These are phyloP conservation scores for Xylaria acuta DNA, from an alignment of 495 filamentous ascomycete genomes.

Conservation along the genomic window DNA sequence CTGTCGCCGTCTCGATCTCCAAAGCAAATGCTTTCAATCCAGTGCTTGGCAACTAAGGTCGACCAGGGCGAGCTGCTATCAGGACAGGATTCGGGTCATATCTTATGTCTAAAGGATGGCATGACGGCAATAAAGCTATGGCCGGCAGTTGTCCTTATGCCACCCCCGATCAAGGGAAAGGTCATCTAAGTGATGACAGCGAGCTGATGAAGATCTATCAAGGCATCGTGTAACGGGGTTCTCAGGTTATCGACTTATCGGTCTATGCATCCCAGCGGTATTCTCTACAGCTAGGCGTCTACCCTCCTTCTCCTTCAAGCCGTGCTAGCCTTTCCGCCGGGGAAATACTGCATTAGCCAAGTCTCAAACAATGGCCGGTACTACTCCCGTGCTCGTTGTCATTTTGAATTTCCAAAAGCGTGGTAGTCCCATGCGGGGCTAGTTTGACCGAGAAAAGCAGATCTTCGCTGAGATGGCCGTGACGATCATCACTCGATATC, in stretches of 20 bases:
- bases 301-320: constrained; percentile 1
- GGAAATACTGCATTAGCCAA: not conserved
- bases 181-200: not conserved
- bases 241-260: not conserved
- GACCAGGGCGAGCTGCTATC: not conserved
- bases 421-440: not conserved
- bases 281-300: not conserved
- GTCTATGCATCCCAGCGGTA: not conserved
- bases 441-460: constrained; percentile 2
- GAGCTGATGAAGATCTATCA: not conserved
- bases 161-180: not conserved
- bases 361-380: not conserved
- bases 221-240: not conserved
- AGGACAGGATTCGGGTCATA: not conserved
- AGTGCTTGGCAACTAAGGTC: not conserved
- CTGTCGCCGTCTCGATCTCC: not conserved
- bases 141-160: not conserved
- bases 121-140: not conserved
- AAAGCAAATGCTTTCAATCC: not conserved
- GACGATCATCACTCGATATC: constrained; percentile 14
- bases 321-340: not conserved
- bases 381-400: not conserved
- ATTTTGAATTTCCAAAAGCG: not conserved
- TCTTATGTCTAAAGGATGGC: not conserved
- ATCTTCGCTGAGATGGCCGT: constrained; percentile 1